phyloP scores from a whole-genome alignment of 2,329 filamentous ascomycete genomes.

The Penicillium brevicompactum region DNA sequence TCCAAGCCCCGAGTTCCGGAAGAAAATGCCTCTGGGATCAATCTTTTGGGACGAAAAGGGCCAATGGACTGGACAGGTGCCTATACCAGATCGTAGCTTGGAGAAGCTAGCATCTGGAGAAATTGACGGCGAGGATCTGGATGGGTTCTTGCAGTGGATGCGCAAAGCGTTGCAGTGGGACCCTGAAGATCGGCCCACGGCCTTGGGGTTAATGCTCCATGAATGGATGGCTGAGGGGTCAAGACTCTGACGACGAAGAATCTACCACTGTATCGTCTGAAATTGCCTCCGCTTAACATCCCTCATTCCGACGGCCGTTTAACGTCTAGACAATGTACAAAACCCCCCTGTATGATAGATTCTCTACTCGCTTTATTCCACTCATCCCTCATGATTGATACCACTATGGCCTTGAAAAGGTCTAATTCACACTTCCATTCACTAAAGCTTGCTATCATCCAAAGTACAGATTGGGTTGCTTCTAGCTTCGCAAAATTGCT shows the following conservation, averaged over 20 bases:
- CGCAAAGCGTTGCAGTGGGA: slow-evolving; percentile 33
- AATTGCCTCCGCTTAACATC: background rate
- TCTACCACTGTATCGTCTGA: background rate
- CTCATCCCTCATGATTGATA: background rate
- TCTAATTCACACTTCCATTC: too few species aligned
- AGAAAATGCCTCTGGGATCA: slow-evolving; percentile 17
- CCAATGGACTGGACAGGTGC: slow-evolving; percentile 18
- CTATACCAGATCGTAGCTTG: slow-evolving; percentile 19
- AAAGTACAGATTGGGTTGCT: too few species aligned
- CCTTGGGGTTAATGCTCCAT: slow-evolving; percentile 40
- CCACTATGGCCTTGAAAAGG: too few species aligned
- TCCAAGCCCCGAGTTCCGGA: slow-evolving; percentile 17
- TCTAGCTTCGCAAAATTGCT: too few species aligned
- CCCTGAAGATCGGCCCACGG: slow-evolving; percentile 28
- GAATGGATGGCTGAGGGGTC: slow-evolving; percentile 34
- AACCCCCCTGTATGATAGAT: background rate
- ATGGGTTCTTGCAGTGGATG: slow-evolving; percentile 29
- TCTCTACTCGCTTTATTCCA: background rate
- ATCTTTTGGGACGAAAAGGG: slow-evolving; percentile 29
- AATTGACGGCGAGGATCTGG: slow-evolving; percentile 26
- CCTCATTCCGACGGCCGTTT: background rate
- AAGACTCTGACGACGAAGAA: background rate
- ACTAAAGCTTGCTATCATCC: too few species aligned
- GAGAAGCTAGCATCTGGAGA: slow-evolving; percentile 6
- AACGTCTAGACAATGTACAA: background rate